These are phyloP conservation scores for Kockiozyma suomiensis DNA, from an alignment of 805 yeast genomes.

Conservation along the genomic window DNA sequence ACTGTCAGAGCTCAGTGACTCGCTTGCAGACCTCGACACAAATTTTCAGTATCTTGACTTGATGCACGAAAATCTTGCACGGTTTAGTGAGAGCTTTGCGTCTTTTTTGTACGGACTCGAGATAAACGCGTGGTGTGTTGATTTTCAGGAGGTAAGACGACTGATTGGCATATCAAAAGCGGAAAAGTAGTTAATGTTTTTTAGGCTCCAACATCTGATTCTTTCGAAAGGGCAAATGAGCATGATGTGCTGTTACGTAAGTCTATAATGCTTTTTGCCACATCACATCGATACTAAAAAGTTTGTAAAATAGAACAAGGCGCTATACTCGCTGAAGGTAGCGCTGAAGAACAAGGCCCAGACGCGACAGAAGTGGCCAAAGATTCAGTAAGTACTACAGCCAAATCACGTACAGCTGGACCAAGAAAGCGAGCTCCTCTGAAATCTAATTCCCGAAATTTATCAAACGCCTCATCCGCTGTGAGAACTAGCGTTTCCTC, in stretches of 20 bases:
- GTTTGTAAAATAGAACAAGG: background rate
- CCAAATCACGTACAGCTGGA: background rate
- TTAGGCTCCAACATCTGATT: constrained; percentile 30
- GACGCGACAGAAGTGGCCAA: background rate
- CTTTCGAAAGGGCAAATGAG: constrained; percentile 20
- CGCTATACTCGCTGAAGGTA: background rate
- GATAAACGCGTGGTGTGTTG: constrained; percentile 87
- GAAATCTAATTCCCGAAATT: background rate
- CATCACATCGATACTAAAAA: too few species aligned
- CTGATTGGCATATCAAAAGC: background rate
- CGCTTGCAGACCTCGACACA: constrained; percentile 54
- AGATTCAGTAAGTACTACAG: background rate
- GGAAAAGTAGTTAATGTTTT: background rate
- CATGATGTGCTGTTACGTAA: constrained; percentile 16
- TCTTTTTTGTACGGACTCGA: constrained; percentile 76
- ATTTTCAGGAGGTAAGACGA: constrained; percentile 48
- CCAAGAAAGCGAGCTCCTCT: constrained; percentile 6
- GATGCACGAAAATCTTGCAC: constrained; percentile 62
- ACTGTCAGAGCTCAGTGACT: constrained; percentile 41
- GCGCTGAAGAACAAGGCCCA: background rate
- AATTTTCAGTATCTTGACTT: constrained; percentile 60
- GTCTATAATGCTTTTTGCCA: too few species aligned
- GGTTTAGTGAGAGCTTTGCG: constrained; percentile 77
- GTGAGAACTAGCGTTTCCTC: background rate
- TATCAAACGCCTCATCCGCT: background rate